Conservation (phyloP, 495 filamentous ascomycete genomes). For the Penicillium nucicola region DNA sequence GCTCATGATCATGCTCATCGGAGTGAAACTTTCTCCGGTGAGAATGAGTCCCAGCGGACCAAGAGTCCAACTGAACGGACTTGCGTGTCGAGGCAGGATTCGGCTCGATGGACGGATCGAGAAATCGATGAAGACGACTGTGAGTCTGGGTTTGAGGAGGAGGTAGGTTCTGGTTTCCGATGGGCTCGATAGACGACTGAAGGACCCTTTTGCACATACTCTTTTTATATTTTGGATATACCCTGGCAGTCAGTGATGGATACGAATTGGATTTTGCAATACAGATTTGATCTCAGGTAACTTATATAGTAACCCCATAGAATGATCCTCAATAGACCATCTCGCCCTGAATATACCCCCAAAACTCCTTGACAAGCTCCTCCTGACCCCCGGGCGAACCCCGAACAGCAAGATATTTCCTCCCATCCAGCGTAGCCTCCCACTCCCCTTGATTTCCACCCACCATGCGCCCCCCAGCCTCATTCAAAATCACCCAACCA, state of each 20-base stretch:
- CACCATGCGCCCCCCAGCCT: slow-evolving; percentile 80
- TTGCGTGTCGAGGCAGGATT: slow-evolving; percentile 28
- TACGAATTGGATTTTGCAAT: neutral
- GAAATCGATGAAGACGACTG: slow-evolving; percentile 33
- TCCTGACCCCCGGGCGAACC: slow-evolving; percentile 58
- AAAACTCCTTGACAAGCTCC: slow-evolving; percentile 79
- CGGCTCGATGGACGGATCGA: slow-evolving; percentile 38
- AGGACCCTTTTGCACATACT: slow-evolving; percentile 14
- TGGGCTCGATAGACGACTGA: slow-evolving; percentile 5
- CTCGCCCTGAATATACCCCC: slow-evolving; percentile 46
- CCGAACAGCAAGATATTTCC: slow-evolving; percentile 76
- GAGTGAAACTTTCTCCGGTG: slow-evolving; percentile 3
- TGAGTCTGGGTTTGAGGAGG: slow-evolving; percentile 23
- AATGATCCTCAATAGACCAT: slow-evolving; percentile 34
- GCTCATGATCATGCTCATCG: neutral
- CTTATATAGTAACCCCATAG: too few relatives aligned
- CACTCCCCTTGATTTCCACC: slow-evolving; percentile 76
- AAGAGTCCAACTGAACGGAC: slow-evolving; percentile 8
- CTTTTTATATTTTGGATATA: slow-evolving; percentile 4
- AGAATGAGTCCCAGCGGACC: slow-evolving; percentile 11
- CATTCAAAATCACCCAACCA: slow-evolving; percentile 81
- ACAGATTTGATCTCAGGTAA: too few relatives aligned
- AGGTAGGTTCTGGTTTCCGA: slow-evolving; percentile 20
- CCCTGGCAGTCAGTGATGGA: slow-evolving; percentile 6
- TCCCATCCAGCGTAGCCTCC: slow-evolving; percentile 69